These are phyloP conservation scores for Panicum virgatum DNA, from an alignment of 202 grass and related monocot species.

Conservation along the genomic window DNA sequence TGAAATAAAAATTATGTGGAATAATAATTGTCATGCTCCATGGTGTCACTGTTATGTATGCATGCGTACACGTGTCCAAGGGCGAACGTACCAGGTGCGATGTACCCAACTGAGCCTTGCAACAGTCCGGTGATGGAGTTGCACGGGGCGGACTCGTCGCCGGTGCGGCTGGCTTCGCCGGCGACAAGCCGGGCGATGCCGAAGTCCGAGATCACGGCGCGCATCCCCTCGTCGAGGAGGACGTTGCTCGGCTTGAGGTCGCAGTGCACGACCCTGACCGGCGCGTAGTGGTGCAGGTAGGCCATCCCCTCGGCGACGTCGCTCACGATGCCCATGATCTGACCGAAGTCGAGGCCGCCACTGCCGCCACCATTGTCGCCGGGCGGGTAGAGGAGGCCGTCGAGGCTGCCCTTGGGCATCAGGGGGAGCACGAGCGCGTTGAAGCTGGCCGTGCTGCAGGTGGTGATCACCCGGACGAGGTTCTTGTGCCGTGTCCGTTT, in stretches of 20 bases:
- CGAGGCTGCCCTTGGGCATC: conserved; percentile 64
- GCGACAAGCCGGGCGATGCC: conserved; percentile 54
- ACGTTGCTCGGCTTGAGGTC: conserved; percentile 78
- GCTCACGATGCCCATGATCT: conserved; percentile 49
- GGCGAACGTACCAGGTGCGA: conserved; percentile 69
- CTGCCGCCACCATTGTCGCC: background rate
- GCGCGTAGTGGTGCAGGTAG: conserved; percentile 72
- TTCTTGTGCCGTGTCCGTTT: conserved; percentile 65
- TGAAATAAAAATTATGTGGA: too few relatives aligned
- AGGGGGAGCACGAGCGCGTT: conserved; percentile 65
- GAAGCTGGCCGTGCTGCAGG: conserved; percentile 56
- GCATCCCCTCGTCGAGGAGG: conserved; percentile 69
- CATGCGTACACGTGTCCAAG: background rate
- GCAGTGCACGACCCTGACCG: conserved; percentile 66
- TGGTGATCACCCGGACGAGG: conserved; percentile 69
- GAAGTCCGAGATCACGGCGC: conserved; percentile 66
- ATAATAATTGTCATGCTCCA: background rate
- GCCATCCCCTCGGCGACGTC: conserved; percentile 71
- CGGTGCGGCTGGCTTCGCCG: conserved; percentile 29
- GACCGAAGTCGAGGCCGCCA: conserved; percentile 21
- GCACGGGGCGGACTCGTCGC: conserved; percentile 51
- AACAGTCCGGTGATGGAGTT: conserved; percentile 78
- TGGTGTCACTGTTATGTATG: background rate
- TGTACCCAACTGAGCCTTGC: conserved; percentile 86
- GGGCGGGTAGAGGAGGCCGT: conserved; percentile 51